Base-by-base conservation (phyloP, 306 rosid genomes). In the Vigna mungo region DNA sequence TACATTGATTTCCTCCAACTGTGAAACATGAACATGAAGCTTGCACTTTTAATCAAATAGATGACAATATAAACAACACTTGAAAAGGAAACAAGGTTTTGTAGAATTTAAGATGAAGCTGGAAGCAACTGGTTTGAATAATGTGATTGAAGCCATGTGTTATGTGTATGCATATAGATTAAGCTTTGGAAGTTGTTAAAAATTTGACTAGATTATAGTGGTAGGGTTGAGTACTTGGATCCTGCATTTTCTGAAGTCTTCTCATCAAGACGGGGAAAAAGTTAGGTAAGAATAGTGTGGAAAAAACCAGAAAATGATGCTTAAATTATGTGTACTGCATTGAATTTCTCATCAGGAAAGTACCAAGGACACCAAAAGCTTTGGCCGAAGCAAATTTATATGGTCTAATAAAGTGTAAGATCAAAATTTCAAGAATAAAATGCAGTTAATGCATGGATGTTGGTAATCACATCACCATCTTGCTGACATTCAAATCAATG, bases 1-100 rank as follows among this genome's bases (percentile, higher is more conserved):
- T 27, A 53, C 65, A 55, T 79, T 72, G 47, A 80, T 72, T 56
- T 84, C 91, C 4, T 85, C 93, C 85, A 90, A 61, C 95, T 90
- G 70, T 34, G 4, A 69, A 80, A 83, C 71, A 84, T 48, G 16
- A 10, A 76, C 36, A 44, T 12, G 47, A 0, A 55, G 4, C 68
- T 73, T 68, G 39, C 20, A 72, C n/a, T 36, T 34, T 67, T 53
- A 46, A 54, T 53, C 68, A 78, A 62, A 67, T 41, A 30, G 44
- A 53, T 48, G 27, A 25, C 14, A 34, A 14, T 4, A 18, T 25
- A 54, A 55, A 1, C 46, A 47, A n/a, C n/a, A 14, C 14, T 20
- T 68, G 44, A 82, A 36, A 21, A 30, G 41, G 4, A 37, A 49
- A 58, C 32, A 41, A 55, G 18, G 53, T 43, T 34, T 25, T 60